Conservation (phyloP, 257 asterid species). For the Ophiorrhiza pumila region DNA sequence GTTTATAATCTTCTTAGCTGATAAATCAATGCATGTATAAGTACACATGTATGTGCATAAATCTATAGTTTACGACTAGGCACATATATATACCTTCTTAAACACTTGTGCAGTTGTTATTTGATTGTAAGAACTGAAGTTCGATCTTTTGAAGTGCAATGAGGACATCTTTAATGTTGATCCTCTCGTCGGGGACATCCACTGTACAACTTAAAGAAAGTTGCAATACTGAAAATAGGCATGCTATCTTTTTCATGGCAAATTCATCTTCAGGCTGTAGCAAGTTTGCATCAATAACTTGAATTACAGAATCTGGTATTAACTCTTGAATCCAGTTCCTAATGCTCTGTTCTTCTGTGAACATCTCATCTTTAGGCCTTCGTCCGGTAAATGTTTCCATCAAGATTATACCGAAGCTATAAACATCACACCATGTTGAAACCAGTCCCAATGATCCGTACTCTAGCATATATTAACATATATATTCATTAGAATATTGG, state of each 20-base stretch:
- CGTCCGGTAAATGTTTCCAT: no score
- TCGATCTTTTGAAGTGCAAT: conserved; percentile 16
- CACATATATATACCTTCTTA: not conserved
- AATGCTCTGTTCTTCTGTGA: not conserved
- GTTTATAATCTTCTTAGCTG: no score
- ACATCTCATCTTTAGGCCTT: conserved; percentile 14
- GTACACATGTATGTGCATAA: no score
- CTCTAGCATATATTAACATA: no score
- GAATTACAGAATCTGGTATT: not conserved
- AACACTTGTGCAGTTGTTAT: not conserved
- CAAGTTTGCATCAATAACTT: conserved; percentile 14
- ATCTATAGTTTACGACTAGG: no score
- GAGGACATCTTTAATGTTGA: conserved; percentile 16
- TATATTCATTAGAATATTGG: no score
- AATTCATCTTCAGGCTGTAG: not conserved
- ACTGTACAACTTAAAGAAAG: conserved; percentile 17
- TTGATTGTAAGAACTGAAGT: not conserved
- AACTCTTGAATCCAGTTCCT: conserved; percentile 5
- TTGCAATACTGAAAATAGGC: conserved; percentile 8
- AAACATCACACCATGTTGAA: conserved; percentile 6
- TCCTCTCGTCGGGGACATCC: conserved; percentile 4
- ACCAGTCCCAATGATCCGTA: not conserved
- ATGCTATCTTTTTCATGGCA: not conserved
- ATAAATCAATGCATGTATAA: no score
- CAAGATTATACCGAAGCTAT: no score